These are phyloP conservation scores for Neonectria sp. DNA, from an alignment of 2,329 filamentous ascomycete species.

Conservation along the genomic window DNA sequence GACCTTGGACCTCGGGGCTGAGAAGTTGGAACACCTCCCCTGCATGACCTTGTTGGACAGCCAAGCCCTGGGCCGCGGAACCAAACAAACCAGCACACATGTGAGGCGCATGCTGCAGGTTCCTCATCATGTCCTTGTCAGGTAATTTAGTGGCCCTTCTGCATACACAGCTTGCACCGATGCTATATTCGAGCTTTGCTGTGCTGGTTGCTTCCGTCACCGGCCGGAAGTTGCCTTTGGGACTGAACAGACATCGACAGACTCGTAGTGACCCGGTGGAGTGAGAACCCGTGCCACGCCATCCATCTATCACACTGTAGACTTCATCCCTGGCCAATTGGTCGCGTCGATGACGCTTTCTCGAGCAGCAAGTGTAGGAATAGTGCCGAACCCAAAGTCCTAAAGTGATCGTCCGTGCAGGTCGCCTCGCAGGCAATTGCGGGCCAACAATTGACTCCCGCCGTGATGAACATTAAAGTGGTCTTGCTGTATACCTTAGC, in stretches of 20 bases:
- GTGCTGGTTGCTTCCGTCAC: constrained; percentile 7
- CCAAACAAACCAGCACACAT: constrained; percentile 26
- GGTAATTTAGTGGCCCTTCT: not conserved
- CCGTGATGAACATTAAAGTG: not conserved
- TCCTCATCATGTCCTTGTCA: constrained; percentile 10
- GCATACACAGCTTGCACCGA: constrained; percentile 6
- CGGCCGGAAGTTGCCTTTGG: not conserved
- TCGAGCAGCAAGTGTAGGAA: constrained; percentile 11
- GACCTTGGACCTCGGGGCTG: constrained; percentile 4
- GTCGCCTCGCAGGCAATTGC: not conserved
- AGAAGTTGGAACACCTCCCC: constrained; percentile 16
- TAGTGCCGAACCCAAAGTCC: constrained; percentile 1
- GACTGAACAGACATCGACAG: not conserved
- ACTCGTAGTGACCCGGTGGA: not conserved
- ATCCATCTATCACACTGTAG: constrained; percentile 8
- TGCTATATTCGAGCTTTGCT: constrained; percentile 17
- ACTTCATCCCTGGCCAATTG: constrained; percentile 7
- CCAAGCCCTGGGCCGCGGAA: constrained; percentile 10
- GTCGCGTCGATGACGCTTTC: not conserved
- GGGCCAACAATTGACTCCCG: not conserved
- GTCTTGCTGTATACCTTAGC: not conserved
- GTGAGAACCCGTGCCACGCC: constrained; percentile 11
- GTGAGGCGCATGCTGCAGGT: constrained; percentile 7
- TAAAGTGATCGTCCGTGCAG: constrained; percentile 14
- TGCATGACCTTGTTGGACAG: constrained; percentile 23